These are phyloP conservation scores for Lipomyces oligophaga DNA, from an alignment of 805 yeast species.

Conservation along the genomic window DNA sequence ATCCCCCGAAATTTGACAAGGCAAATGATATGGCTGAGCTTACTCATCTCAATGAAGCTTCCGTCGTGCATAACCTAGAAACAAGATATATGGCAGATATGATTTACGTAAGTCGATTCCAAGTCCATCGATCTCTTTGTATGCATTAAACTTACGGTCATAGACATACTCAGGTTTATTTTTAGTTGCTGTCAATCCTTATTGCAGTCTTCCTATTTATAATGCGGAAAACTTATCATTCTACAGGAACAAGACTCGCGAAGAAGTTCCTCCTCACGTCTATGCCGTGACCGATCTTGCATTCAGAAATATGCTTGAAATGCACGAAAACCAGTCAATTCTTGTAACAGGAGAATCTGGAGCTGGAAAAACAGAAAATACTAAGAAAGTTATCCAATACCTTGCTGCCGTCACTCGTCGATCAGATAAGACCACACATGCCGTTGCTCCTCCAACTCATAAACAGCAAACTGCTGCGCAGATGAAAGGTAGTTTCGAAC, in stretches of 20 bases:
- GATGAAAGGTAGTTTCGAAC: slow-evolving; percentile 50
- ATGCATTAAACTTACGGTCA: slow-evolving; percentile 40
- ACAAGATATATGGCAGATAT: slow-evolving; percentile 70
- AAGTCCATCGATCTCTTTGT: neutral
- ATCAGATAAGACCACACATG: slow-evolving; percentile 35
- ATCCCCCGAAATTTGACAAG: slow-evolving; percentile 85
- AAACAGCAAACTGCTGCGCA: neutral
- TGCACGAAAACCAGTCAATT: slow-evolving; percentile 77
- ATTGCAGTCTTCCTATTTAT: slow-evolving; percentile 69
- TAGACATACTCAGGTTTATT: slow-evolving; percentile 95
- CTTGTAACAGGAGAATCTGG: slow-evolving; percentile 99
- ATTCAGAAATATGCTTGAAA: slow-evolving; percentile 64
- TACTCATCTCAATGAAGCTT: slow-evolving; percentile 90
- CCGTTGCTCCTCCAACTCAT: neutral
- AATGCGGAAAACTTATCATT: slow-evolving; percentile 52
- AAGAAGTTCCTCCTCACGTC: slow-evolving; percentile 73
- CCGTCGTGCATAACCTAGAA: slow-evolving; percentile 81
- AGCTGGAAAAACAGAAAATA: slow-evolving; percentile 97
- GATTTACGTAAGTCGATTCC: slow-evolving; percentile 42
- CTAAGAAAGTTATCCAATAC: slow-evolving; percentile 90
- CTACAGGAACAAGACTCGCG: slow-evolving; percentile 49
- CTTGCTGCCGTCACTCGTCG: slow-evolving; percentile 60
- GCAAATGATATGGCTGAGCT: slow-evolving; percentile 94
- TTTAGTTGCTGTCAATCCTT: slow-evolving; percentile 93
- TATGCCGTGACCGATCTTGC: slow-evolving; percentile 88